Conservation (phyloP, 345 rosid genomes). For the Noccaea bulbosa region DNA sequence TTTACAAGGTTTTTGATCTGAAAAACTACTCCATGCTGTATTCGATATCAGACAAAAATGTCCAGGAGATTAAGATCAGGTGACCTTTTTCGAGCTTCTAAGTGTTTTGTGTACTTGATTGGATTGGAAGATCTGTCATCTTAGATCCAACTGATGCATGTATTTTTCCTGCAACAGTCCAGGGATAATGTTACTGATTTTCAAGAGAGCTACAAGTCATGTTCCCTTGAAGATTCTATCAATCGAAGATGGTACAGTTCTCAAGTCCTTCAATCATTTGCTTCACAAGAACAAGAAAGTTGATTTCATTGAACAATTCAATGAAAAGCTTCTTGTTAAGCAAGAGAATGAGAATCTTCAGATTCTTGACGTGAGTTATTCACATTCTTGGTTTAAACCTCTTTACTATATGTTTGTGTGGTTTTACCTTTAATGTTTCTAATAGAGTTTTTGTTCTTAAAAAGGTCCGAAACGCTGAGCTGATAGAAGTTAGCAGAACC, state of each 20-base stretch:
- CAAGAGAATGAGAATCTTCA: slow-evolving; percentile 94
- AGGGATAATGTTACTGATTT: slow-evolving; percentile 88
- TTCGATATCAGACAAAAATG: slow-evolving; percentile 73
- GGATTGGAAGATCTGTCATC: slow-evolving; percentile 10
- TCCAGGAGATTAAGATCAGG: slow-evolving; percentile 97
- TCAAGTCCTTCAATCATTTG: slow-evolving; percentile 78
- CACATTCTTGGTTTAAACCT: background rate
- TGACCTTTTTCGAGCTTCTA: slow-evolving; percentile 33
- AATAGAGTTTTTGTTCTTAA: slow-evolving; percentile 37
- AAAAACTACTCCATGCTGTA: slow-evolving; percentile 82
- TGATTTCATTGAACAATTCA: slow-evolving; percentile 90
- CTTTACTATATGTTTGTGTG: background rate
- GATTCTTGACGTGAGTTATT: slow-evolving; percentile 76
- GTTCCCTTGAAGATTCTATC: slow-evolving; percentile 86
- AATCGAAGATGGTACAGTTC: slow-evolving; percentile 91
- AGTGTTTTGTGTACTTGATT: slow-evolving; percentile 19
- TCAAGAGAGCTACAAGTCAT: slow-evolving; percentile 69
- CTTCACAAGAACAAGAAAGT: slow-evolving; percentile 93
- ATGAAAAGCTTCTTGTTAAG: slow-evolving; percentile 94
- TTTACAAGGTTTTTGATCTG: slow-evolving; percentile 93
- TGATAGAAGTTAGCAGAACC: slow-evolving; percentile 72
- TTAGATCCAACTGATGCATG: slow-evolving; percentile 1
- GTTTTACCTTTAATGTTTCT: background rate
- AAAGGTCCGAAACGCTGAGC: slow-evolving; percentile 80
- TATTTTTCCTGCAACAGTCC: slow-evolving; percentile 58